Base-by-base conservation (phyloP, 768 basidiomycete genomes). In the Strobilomyces echinocephalus region DNA sequence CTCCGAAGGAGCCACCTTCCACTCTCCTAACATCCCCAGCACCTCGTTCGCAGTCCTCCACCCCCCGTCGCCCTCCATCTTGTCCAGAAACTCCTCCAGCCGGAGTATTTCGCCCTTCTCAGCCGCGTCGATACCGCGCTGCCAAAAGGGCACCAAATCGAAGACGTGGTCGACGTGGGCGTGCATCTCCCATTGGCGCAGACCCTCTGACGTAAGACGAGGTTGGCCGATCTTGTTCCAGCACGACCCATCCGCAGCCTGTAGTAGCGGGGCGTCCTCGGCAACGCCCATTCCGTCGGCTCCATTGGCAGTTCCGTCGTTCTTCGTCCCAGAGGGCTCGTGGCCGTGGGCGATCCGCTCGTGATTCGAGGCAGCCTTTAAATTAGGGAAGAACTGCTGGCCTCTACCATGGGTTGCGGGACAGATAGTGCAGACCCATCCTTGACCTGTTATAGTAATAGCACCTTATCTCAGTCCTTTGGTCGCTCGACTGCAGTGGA, bases 71-170 rank as follows among this genome's bases (percentile, higher is more conserved):
- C 64, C 69, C 46, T 73, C 72, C 63, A 78, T 65, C 53, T 64
- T 61, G 42, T 77, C 72, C 24, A 79, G 65, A 59, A 81, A 81
- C 7, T 74, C 71, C 55, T 77, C 78, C 65, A 79, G 55, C 24
- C 65, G 70, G 31, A 73, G 63, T 41, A 74, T 69, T 39, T 76
- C 71, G 5, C 76, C 79, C 15, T 69, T 69, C 67, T 74, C 71
- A 20, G 77, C 80, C 2, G 77, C 79, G 44, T 73, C 68, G 6
- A 83, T 68, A 0, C 75, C 78, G 12, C 72, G 65, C 41, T 73
- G 71, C 82, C 82, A 83, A 63, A 81, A 82, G 4, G 76, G 76
- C 33, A 83, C 74, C 58, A 80, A 59, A 60, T 80, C 79, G 35
- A 68, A 66, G 21, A 79, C 72, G 11, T 76, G 71, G 54, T 81